Evolutionary conservation across 2,329 filamentous ascomycete genomes (phyloP), one percentile per base, ranked within the genome.

Genomic region (Fusarium guadeloupense): DNA sequence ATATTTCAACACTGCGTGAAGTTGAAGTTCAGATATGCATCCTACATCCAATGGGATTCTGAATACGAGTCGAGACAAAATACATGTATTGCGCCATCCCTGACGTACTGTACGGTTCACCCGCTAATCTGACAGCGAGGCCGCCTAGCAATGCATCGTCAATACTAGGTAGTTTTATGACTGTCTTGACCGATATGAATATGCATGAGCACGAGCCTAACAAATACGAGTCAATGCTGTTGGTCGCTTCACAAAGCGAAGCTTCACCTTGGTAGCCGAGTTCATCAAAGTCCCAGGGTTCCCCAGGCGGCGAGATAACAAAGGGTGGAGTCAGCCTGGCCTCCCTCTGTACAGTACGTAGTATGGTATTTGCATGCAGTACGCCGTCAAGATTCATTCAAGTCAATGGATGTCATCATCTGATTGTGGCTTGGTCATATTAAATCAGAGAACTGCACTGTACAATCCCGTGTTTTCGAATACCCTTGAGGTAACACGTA

Each of bases 121-220:
- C 37, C 56, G 25, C 37, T 51, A 45, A 59, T 64, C 59, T 67
- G 63, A 50, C 47, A 52, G 60, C 53, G 64, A 67, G 64, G 64
- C 57, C 64, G 60, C 59, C 63, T 33, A 54, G 26, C 35, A 35
- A 14, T n/a, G 20, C 28, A 26, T 51, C 23, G 14, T 23, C 19
- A 19, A 20, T n/a, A 28, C 19, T 20, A n/a, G n/a, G n/a, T n/a
- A n/a, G n/a, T 14, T 4, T 23, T n/a, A 20, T 47, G 20, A 42
- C 41, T 21, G 17, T 42, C 30, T 43, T 57, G 58, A 28, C 54
- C 47, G 37, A 25, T 19, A 25, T 30, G n/a, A 23, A 49, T 42
- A 38, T 30, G 20, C 31, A 4, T n/a, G 28, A 42, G 46, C 42
- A 42, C 39, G 46, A 62, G 46, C 52, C 46, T 17, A 40, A 37